These are phyloP conservation scores for Boletus semigastroideus DNA, from an alignment of 1,284 basidiomycete genomes.

Conservation along the genomic window DNA sequence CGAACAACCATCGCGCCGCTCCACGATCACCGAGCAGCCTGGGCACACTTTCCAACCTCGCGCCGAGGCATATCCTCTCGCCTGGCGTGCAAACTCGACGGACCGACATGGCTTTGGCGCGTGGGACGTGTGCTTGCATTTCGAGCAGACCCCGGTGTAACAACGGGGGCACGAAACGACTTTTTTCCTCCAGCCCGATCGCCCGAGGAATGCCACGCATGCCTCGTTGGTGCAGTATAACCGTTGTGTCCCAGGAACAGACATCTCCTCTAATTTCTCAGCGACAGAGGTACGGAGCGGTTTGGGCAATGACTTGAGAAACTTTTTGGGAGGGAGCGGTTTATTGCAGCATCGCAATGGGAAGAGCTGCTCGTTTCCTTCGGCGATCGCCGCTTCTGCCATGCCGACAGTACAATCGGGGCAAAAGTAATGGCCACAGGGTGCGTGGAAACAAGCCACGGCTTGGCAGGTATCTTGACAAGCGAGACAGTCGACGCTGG, in stretches of 20 bases:
- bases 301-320: not conserved
- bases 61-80: not conserved
- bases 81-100: not conserved
- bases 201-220: not conserved
- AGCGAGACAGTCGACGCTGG: not conserved
- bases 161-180: not conserved
- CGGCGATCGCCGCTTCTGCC: not conserved
- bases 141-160: not conserved
- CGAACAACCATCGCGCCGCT: not conserved
- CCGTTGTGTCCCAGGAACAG: not conserved
- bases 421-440: not conserved
- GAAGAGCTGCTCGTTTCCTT: not conserved
- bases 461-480: not conserved
- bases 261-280: not conserved
- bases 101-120: not conserved
- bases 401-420: not conserved
- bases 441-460: not conserved
- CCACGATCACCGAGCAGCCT: not conserved
- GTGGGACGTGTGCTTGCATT: not conserved
- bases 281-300: not conserved
- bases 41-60: not conserved
- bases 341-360: not conserved
- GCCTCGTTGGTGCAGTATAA: not conserved
- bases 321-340: not conserved
- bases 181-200: not conserved